These are phyloP conservation scores for Xylaria sp. DNA, from an alignment of 2,329 filamentous ascomycete genomes.

Conservation along the genomic window DNA sequence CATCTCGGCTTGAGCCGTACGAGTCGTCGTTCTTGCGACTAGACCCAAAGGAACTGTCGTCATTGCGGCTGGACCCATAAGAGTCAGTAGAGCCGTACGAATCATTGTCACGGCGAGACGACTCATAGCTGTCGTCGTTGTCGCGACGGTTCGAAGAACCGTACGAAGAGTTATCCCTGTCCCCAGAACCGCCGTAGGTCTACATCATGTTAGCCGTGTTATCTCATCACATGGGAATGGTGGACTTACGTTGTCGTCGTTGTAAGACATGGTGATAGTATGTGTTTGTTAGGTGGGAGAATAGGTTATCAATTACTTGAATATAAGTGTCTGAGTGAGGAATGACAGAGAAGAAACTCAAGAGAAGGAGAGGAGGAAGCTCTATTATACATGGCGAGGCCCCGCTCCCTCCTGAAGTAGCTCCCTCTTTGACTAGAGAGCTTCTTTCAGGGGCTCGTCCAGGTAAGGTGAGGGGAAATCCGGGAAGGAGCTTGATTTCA, in stretches of 20 bases:
- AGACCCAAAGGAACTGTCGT: slow-evolving; percentile 23
- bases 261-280: slow-evolving; percentile 57
- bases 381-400: slow-evolving; percentile 37
- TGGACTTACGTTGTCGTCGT: slow-evolving; percentile 53
- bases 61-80: slow-evolving; percentile 8
- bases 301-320: neutral
- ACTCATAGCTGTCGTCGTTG: slow-evolving; percentile 25
- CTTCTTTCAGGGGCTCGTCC: slow-evolving; percentile 25
- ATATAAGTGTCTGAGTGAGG: slow-evolving; percentile 1
- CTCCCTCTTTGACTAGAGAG: slow-evolving; percentile 23
- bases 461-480: slow-evolving; percentile 34
- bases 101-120: slow-evolving; percentile 31
- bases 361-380: slow-evolving; percentile 20
- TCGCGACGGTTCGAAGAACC: slow-evolving; percentile 27
- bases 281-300: neutral
- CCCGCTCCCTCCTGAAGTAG: slow-evolving; percentile 17
- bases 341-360: neutral
- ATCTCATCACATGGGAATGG: neutral
- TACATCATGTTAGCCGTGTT: slow-evolving; percentile 26
- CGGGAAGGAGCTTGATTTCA: slow-evolving; percentile 29
- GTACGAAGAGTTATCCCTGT: slow-evolving; percentile 37
- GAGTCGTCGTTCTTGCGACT: slow-evolving; percentile 34
- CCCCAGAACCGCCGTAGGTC: slow-evolving; percentile 40
- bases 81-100: slow-evolving; percentile 31
- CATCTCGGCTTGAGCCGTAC: slow-evolving; percentile 10